Evolutionary conservation across 495 filamentous ascomycete species (phyloP).

Genomic region (Trichocladium uniseriatum): DNA sequence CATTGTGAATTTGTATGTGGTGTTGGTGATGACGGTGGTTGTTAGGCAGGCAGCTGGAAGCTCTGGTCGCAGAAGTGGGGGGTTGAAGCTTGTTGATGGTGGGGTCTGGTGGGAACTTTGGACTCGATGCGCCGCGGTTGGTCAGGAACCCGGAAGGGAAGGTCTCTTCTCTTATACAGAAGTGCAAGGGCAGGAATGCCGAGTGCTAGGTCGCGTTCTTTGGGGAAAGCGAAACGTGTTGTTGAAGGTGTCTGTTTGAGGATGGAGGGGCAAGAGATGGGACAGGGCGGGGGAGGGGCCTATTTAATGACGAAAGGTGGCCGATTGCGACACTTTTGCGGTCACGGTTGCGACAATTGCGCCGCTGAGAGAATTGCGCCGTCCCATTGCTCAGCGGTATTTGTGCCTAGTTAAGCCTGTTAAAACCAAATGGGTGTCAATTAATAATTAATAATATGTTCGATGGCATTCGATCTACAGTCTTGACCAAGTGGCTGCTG

Average conservation of each 20-base stretch:
- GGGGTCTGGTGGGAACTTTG: background rate
- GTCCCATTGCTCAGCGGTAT: background rate
- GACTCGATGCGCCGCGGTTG: background rate
- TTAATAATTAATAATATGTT: conserved; percentile 8
- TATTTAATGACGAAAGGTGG: background rate
- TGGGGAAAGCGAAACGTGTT: background rate
- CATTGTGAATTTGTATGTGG: conserved; percentile 24
- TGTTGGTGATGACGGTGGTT: conserved; percentile 4
- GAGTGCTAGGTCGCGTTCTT: no score
- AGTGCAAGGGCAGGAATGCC: no score
- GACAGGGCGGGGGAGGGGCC: background rate
- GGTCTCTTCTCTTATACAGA: no score
- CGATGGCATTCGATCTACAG: no score
- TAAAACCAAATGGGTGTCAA: background rate
- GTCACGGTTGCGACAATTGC: conserved; percentile 2
- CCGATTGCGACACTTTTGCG: background rate
- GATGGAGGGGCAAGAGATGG: background rate
- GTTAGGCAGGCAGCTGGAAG: background rate
- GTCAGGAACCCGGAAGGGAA: background rate
- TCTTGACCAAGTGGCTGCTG: no score
- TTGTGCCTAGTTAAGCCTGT: background rate
- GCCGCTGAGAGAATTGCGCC: background rate
- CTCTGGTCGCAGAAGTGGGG: background rate
- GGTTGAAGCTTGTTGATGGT: background rate
- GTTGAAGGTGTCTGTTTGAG: background rate